Evolutionary conservation across 2,329 filamentous ascomycete species (phyloP), one percentile per base, ranked within the genome.

Genomic region (Leptoxyphium fumago): DNA sequence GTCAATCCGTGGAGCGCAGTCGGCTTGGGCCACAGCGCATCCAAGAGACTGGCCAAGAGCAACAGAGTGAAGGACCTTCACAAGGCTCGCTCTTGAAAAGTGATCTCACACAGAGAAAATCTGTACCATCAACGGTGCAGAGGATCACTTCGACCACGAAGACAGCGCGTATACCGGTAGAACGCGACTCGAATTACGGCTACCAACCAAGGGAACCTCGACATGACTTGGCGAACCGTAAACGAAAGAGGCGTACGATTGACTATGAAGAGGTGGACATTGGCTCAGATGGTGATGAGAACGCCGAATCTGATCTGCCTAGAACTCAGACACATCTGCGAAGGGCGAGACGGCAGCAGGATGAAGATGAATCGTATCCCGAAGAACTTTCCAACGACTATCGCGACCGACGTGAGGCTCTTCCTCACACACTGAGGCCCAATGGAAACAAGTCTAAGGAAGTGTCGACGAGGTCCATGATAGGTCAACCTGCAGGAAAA

Each of bases 201-300:
- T 56, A 55, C 40, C 43, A 46, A 2, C 44, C 60, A 2, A 67
- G 64, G 41, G 58, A 56, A n/a, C 56, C 55, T 18, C 43, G 39
- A 17, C 46, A 45, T 7, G 49, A 52, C 9, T 46, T 52, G 39
- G 43, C 45, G 7, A 36, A 46, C 2, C 48, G 47, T 52, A 10
- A 48, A 48, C 40, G 50, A 45, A 26, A 42, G 43, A 43, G 47
- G 43, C 32, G 30, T 53, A 56, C 47, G 43, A 52, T 50, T 11
- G 50, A 63, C 15, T 70, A 64, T 43, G 68, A 71, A 51, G 67
- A 71, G 43, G 60, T 70, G 15, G 64, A 63, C 10, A 57, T 71
- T 29, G 67, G 65, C 26, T 67, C 65, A 1, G 66, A 69, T 18
- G 62, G 65, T 2, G 67, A 70, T 13, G 51, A 56, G 4, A 55